Evolutionary conservation across 1,284 basidiomycete genomes (phyloP), one percentile per base, ranked within the genome.

Genomic region (Somion occarium): DNA sequence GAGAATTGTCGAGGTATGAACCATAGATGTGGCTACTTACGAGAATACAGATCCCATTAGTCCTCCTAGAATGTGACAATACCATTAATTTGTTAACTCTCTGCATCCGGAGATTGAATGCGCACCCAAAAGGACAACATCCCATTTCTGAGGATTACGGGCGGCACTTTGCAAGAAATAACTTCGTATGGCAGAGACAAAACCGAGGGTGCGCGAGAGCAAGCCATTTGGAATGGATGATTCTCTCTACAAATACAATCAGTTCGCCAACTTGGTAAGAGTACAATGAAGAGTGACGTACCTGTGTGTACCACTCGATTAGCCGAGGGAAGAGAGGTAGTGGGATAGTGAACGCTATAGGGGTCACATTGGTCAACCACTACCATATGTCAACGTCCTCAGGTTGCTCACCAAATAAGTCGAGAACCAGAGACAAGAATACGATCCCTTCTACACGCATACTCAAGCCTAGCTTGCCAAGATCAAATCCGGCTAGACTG

Each of bases 291-390:
- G 15, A 38, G 15, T 51, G 39, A 64, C 81, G 59, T 56, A 87
- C 88, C 65, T 81, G 67, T 5, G 85, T 85, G 64, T 93, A 95
- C 91, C 91, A 95, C 70, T 93, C 88, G 47, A 92, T 88, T 48
- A 92, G 75, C 39, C 92, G 82, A 43, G 92, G 93, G 68, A 95
- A 95, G 38, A 95, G 79, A 27, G 92, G 92, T 26, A 95, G 75
- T n/a, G 92, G 92, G 42, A 95, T 91, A n/a, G 93, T 95, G 68
- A 94, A 95, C 12, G 92, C 91, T 85, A 61, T 41, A 43, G 18
- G n/a, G 23, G n/a, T n/a, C n/a, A n/a, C n/a, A n/a, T n/a, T n/a
- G n/a, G n/a, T n/a, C n/a, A n/a, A n/a, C n/a, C n/a, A n/a, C n/a
- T 30, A 22, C 34, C 46, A 37, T 26, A 48, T 45, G 49, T 38